A percentile compares a stretch with the other conserved stretches of the same genome.
Evolutionary conservation across 2,329 filamentous ascomycete species (phyloP).

Genomic region (Fusarium continuum): DNA sequence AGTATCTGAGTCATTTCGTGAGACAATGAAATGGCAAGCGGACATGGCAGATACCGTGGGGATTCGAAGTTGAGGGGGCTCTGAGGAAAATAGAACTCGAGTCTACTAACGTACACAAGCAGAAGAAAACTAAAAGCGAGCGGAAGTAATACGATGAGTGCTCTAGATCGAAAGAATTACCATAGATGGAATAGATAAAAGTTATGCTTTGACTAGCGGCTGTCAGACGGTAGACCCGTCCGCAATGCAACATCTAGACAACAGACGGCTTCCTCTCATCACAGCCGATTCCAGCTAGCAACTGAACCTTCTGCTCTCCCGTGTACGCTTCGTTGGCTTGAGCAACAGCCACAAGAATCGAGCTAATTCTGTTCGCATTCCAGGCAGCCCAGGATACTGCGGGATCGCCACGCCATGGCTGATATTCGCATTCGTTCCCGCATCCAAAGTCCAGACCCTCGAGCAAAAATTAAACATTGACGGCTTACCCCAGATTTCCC

Average conservation of each 20-base stretch:
- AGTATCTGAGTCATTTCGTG: neutral
- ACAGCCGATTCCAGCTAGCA: neutral
- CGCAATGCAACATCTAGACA: neutral
- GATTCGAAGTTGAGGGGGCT: neutral
- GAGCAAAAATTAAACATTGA: neutral
- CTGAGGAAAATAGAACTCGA: neutral
- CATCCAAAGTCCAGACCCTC: too few relatives aligned
- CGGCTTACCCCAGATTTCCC: neutral
- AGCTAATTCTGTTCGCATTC: neutral
- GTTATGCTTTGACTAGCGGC: neutral
- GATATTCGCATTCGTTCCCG: neutral
- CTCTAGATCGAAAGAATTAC: neutral
- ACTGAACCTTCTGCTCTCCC: neutral
- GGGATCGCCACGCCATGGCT: neutral
- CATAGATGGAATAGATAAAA: conserved; percentile 18
- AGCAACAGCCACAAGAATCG: neutral
- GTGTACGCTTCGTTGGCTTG: neutral
- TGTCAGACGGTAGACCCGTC: neutral
- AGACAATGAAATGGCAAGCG: neutral
- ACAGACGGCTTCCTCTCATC: neutral
- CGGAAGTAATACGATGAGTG: neutral
- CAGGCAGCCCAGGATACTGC: too few relatives aligned
- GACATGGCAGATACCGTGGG: neutral
- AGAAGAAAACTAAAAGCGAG: neutral
- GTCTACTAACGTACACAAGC: neutral